A percentile compares a stretch with the other conserved stretches of the same genome.
Evolutionary conservation across 352 stramenopile species (phyloP).

Genomic region (Pythium volutum): DNA sequence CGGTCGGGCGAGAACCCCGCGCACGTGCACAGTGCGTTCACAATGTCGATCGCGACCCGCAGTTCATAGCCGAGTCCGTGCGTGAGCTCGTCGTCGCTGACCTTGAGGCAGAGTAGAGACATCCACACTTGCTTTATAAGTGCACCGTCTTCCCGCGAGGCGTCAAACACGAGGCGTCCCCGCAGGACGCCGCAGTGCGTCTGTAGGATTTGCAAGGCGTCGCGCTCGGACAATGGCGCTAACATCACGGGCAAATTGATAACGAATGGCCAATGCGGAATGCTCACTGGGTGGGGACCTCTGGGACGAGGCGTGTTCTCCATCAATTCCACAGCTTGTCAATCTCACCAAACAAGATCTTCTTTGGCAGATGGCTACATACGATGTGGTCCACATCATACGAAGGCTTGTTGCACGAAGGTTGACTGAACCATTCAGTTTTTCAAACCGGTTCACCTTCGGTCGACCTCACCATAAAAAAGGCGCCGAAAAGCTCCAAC

Average conservation of each 20-base stretch:
- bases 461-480: not conserved
- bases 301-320: not conserved
- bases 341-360: no score
- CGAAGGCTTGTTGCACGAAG: not conserved
- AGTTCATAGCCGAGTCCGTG: constrained; percentile 2
- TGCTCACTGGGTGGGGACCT: not conserved
- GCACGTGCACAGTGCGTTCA: constrained; percentile 10
- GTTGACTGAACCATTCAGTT: not conserved
- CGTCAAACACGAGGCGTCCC: constrained; percentile 4
- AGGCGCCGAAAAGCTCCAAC: not conserved
- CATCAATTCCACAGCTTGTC: not conserved
- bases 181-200: constrained; percentile 4
- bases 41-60: constrained; percentile 6
- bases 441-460: constrained; percentile 5
- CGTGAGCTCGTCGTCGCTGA: not conserved
- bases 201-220: not conserved
- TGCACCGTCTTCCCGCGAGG: not conserved
- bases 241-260: not conserved
- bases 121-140: constrained; percentile 5
- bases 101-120: not conserved
- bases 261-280: no score
- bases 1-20: constrained; percentile 1
- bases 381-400: not conserved
- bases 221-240: not conserved
- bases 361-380: constrained; percentile 2